Evolutionary conservation across 1,284 basidiomycete genomes (phyloP), one percentile per base, ranked within the genome.

Genomic region (Ustilago xerochloae): DNA sequence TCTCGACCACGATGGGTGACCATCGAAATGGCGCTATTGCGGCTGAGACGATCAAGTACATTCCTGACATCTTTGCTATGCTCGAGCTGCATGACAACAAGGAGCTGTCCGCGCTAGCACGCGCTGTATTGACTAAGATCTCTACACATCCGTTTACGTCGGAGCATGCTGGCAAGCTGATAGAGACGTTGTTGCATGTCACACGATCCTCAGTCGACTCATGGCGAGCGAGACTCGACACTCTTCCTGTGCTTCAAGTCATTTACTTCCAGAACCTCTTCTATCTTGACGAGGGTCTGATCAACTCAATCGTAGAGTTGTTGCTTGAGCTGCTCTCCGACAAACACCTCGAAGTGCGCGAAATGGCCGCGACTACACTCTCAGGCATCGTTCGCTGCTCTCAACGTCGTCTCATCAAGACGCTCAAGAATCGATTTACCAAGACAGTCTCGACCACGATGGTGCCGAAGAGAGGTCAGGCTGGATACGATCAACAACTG

Each of bases 351-450:
- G 82, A 84, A 50, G 82, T 84, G 30, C 66, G 81, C 12, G 81
- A 84, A 52, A 81, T 83, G 81, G 80, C 81, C 2, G 73, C 78
- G 9, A 73, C 76, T 6, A 92, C 93, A 39, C 87, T 99, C 32
- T 92, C 92, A 18, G 92, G 93, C 20, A 91, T 99, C 74, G 89
- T 99, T 35, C 89, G 96, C 70, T 97, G 94, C 82, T 96, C 94
- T 12, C 94, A 97, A 84, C 89, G 95, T 57, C 89, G 92, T 64
- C 92, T 91, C 79, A 94, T 98, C 77, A 86, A 92, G 51, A 90
- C 91, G 6, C 87, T 98, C 76, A 79, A 76, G 53, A 32, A 69
- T 32, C 57, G 73, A 9, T 84, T 84, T 51, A 81, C 77, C 7
- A 62, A 45, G 10, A 55, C 54, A 3, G 80, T 78, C 18, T n/a